These are phyloP conservation scores for Tripterygium wilfordii DNA, from an alignment of 177 flowering plant species.

Conservation along the genomic window DNA sequence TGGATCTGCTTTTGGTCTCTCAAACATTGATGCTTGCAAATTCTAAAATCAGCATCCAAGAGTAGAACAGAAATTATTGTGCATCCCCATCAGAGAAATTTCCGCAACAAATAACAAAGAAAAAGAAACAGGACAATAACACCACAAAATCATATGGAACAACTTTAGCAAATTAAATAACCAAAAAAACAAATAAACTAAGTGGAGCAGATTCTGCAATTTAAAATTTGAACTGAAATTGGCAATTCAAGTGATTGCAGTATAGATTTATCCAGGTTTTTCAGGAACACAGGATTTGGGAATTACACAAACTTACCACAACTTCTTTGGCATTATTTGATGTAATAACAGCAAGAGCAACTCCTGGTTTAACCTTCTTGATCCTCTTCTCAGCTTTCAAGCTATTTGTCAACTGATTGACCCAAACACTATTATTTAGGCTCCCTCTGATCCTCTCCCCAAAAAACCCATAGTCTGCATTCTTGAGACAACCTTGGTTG, in stretches of 20 bases:
- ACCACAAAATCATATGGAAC: too few relatives aligned
- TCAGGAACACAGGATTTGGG: too few relatives aligned
- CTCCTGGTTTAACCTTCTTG: constrained; percentile 35
- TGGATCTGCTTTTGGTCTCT: constrained; percentile 51
- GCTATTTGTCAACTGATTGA: constrained; percentile 15
- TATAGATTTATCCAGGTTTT: too few relatives aligned
- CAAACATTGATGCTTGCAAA: constrained; percentile 30
- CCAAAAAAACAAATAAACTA: too few relatives aligned
- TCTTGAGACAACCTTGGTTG: constrained; percentile 13
- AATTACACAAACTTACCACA: constrained; percentile 27
- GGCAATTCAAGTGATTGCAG: too few relatives aligned
- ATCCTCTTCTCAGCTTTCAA: constrained; percentile 24
- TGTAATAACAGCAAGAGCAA: constrained; percentile 42
- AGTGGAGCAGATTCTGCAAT: too few relatives aligned
- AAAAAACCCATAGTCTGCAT: constrained; percentile 29
- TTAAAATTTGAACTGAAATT: too few relatives aligned
- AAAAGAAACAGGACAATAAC: too few relatives aligned
- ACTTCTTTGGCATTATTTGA: constrained; percentile 35
- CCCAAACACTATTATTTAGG: constrained; percentile 19
- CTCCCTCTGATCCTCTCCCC: constrained; percentile 47
- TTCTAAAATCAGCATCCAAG: constrained; percentile 26
- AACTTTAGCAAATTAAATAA: too few relatives aligned
- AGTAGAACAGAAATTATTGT: too few relatives aligned
- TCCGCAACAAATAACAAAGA: too few relatives aligned
- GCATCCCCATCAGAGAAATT: too few relatives aligned